Evolutionary conservation across 108 stramenopile species (phyloP).

Genomic region (Parmales sp.): DNA sequence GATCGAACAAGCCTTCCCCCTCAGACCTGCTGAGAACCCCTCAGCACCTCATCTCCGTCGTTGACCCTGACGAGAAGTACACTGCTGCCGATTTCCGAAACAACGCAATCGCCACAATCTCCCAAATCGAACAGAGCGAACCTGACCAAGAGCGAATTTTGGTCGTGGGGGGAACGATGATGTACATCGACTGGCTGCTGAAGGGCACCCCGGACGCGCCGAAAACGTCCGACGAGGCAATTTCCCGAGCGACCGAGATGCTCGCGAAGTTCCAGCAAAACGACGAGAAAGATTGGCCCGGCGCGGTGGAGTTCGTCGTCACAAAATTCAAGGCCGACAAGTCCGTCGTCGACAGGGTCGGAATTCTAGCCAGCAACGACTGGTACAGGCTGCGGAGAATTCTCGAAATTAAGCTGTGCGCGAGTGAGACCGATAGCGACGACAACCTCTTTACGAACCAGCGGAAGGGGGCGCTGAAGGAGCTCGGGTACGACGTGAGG

Average conservation of each 20-base stretch:
- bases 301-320: neutral
- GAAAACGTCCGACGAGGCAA: conserved; percentile 10
- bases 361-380: conserved; percentile 59
- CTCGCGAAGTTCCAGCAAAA: no score
- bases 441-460: neutral
- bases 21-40: no score
- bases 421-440: conserved; percentile 18
- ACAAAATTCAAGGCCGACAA: conserved; percentile 11
- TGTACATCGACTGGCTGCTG: conserved; percentile 93
- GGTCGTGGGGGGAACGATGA: conserved; percentile 88
- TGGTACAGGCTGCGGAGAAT: conserved; percentile 85
- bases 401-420: conserved; percentile 65
- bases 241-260: neutral
- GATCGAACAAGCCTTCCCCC: no score
- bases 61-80: no score
- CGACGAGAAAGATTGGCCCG: neutral
- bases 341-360: conserved; percentile 45
- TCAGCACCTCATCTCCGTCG: no score
- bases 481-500: conserved; percentile 73
- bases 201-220: conserved; percentile 82
- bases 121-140: no score
- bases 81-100: no score
- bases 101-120: no score
- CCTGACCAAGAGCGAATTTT: no score
- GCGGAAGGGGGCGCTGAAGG: neutral